Percentiles rank a stretch among this genome's conserved stretches.
Conservation (phyloP, 129 eudicot genomes). For the Silybum marianum region DNA sequence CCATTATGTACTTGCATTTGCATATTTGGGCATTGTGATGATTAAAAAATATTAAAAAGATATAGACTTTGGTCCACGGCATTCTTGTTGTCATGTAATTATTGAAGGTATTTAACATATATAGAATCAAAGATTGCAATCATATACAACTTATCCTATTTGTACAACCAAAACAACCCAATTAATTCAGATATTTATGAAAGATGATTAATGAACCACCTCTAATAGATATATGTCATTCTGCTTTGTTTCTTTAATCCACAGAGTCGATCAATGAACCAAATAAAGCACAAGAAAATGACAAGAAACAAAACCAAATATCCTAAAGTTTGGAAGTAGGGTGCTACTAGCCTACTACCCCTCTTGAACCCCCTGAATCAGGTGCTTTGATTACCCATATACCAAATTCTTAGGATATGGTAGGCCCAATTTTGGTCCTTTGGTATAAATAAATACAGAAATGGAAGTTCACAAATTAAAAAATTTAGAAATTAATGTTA, state of each 20-base stretch:
- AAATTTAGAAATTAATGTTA: background rate
- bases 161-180: no score
- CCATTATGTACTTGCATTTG: background rate
- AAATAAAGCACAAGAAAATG: background rate
- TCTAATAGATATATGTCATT: background rate
- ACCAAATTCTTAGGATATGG: background rate
- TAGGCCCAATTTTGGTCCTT: background rate
- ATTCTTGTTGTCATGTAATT: background rate
- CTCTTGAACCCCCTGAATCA: background rate
- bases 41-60: background rate
- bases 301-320: background rate
- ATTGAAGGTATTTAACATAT: background rate
- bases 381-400: no score
- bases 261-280: background rate
- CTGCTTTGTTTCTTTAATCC: background rate
- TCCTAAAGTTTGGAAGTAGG: background rate
- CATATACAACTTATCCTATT: background rate
- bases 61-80: background rate
- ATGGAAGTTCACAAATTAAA: background rate
- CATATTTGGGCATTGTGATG: background rate
- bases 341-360: background rate
- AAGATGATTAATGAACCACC: no score
- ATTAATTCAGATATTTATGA: no score
- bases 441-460: background rate
- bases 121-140: slow-evolving; percentile 4